Conservation (phyloP, 768 basidiomycete genomes). For the Podaxis mareebaensis region DNA sequence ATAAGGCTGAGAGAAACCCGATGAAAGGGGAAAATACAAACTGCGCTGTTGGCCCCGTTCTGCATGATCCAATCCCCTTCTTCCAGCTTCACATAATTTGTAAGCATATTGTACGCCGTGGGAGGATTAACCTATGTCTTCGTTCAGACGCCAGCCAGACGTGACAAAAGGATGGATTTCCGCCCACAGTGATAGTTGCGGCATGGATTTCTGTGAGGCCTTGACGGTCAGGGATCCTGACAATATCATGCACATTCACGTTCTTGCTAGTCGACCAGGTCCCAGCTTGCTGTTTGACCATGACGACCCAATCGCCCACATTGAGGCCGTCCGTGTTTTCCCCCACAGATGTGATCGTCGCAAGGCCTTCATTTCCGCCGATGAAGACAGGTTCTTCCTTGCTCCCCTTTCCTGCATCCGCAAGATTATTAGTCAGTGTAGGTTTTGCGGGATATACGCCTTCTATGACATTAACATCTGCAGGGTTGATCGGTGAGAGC, state of each 20-base stretch:
- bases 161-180: background rate
- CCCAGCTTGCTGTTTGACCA: conserved; percentile 67
- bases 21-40: conserved; percentile 33
- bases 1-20: background rate
- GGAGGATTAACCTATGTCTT: conserved; percentile 70
- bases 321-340: conserved; percentile 34
- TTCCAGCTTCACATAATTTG: conserved; percentile 61
- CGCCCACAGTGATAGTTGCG: conserved; percentile 74
- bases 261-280: conserved; percentile 70
- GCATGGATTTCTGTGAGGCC: conserved; percentile 59
- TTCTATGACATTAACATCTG: conserved; percentile 80
- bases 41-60: conserved; percentile 85
- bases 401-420: conserved; percentile 32
- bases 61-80: conserved; percentile 82
- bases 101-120: conserved; percentile 83
- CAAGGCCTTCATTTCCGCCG: conserved; percentile 79
- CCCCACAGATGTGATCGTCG: conserved; percentile 63
- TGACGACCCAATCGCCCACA: conserved; percentile 73
- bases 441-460: conserved; percentile 81
- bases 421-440: conserved; percentile 34
- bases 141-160: background rate
- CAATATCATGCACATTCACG: conserved; percentile 53
- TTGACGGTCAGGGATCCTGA: conserved; percentile 53
- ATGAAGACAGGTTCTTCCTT: conserved; percentile 47
- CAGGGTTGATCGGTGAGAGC: conserved; percentile 77